Evolutionary conservation across 2,329 filamentous ascomycete genomes (phyloP), one percentile per base, ranked within the genome.

Genomic region (Aspergillus novofumigatus): DNA sequence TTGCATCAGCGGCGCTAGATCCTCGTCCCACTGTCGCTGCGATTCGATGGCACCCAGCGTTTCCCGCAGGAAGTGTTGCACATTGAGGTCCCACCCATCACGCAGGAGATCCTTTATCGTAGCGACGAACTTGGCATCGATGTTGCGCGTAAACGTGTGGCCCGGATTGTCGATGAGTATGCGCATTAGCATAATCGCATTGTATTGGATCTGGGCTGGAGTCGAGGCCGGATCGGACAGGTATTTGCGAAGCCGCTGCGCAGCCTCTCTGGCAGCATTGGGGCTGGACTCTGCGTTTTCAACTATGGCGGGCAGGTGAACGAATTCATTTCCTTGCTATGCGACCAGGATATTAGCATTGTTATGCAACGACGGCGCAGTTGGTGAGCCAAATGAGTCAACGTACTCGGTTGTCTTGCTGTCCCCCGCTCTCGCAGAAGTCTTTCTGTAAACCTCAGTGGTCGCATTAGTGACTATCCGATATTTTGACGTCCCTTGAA

Each of bases 141-240:
- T 75, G 72, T 96, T 92, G 64, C 89, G 84, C n/a, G 93, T 96
- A 69, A 99, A 99, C 1, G 86, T 91, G 53, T 83, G 82, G 29
- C 93, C 93, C 0, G 94, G 94, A 72, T 99, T 97, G 73, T 97
- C 92, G 65, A 87, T 83, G 63, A 99, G 80, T 68, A 99, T 99
- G 60, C 93, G 88, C 65, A 95, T 81, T 55, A 99, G 83, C 94
- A 97, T 97, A 68, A 97, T 86, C 61, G 91, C 89, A 77, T 97
- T 97, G 81, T 97, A 97, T 75, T 97, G 93, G 65, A 87, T 86
- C 66, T 89, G 86, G 9, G 90, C 85, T 48, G 80, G 76, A 35
- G 71, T 71, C 62, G 76, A 80, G 75, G 90, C 86, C 49, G 92
- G 89, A 63, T 86, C 88, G 65, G 85, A 82, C 58, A 99, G 80